Evolutionary conservation across 2,329 filamentous ascomycete genomes (phyloP), one percentile per base, ranked within the genome.

Genomic region (Chrysoporthe deuterocubensis): DNA sequence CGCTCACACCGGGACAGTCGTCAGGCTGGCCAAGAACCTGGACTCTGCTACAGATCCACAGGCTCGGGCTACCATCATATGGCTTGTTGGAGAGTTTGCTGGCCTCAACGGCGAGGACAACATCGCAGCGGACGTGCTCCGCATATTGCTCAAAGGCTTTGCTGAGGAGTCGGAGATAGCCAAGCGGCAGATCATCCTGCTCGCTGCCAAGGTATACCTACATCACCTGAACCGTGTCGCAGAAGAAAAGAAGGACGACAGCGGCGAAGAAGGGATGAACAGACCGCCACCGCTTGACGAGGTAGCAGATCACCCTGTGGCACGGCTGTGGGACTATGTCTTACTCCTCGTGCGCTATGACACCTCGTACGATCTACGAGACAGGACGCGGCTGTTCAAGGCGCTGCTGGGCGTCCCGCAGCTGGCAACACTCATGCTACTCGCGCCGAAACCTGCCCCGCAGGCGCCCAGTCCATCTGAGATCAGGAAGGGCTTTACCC

Each of bases 141-240:
- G 96, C 8, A 95, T 98, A 56, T 81, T 99, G 2, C 86, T 94
- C 57, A 95, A 94, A 77, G 91, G 90, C 21, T 99, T 98, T 75
- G 84, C 89, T 1, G 89, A 90, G 70, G 96, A 99, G 79, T 89
- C 90, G 1, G 94, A 97, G 76, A 84, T 90, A 40, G 94, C 93
- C 14, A 97, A 97, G 78, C 86, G 94, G 68, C 96, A 99, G 77
- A 96, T 98, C 71, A 85, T 99, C 18, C 84, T 99, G 0, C 85
- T 99, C 3, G 96, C 92, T 7, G 95, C 96, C n/a, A 98, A 98
- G 76, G 94, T 98, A 1, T 98, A 98, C 76, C 85, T 98, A 18
- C 93, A 98, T 74, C 89, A 96, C 75, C 79, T 98, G 50, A 93
- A 93, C 75, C 85, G 87, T 4, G 50, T 69, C 21, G 67, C 65